Evolutionary conservation across 2,329 filamentous ascomycete genomes (phyloP).

Genomic region (Alternaria viburni): DNA sequence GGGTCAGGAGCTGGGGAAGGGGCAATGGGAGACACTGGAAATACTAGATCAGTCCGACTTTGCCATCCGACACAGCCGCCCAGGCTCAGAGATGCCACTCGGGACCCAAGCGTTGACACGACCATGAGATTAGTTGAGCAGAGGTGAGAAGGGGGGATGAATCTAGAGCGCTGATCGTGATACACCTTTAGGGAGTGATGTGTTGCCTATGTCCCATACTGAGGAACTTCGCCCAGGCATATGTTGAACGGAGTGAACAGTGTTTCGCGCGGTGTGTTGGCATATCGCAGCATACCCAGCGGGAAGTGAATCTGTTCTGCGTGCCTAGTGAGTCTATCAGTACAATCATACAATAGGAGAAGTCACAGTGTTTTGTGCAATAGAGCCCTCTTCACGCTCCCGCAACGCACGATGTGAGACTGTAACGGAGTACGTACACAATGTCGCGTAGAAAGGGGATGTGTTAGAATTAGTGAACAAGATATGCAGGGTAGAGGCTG

Average conservation of each 20-base stretch:
- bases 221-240: neutral
- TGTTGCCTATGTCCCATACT: neutral
- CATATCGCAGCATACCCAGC: neutral
- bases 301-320: neutral
- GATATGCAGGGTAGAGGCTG: neutral
- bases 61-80: neutral
- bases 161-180: neutral
- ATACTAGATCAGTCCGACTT: slow-evolving; percentile 1
- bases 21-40: neutral
- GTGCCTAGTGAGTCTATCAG: neutral
- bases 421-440: neutral
- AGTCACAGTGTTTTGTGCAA: neutral
- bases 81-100: neutral
- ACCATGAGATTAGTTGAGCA: neutral
- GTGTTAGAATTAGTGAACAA: neutral
- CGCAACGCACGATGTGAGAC: neutral
- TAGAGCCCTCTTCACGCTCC: neutral
- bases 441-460: neutral
- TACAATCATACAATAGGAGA: neutral
- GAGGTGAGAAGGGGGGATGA: neutral
- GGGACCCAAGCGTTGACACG: neutral
- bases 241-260: neutral
- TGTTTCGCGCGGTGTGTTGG: neutral
- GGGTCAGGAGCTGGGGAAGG: neutral
- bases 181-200: neutral